phyloP scores from a whole-genome alignment of 208 protist genomes.

The Naegleria gruberi region DNA sequence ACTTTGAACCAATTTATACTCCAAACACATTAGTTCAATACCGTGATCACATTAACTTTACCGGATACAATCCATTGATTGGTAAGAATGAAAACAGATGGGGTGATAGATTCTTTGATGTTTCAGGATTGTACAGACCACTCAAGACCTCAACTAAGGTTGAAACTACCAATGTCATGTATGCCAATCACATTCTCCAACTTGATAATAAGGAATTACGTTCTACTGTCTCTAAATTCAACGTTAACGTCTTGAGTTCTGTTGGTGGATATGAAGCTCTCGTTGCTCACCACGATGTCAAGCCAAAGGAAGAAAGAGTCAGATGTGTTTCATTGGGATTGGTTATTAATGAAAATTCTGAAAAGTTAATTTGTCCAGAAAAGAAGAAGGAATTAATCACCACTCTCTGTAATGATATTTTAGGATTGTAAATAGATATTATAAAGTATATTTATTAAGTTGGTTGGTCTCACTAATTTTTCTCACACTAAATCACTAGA shows the following conservation, averaged over 20 bases:
- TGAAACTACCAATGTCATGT: background rate
- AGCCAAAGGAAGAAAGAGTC: background rate
- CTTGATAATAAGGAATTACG: background rate
- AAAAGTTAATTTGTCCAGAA: background rate
- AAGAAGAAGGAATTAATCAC: background rate
- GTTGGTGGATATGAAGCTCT: background rate
- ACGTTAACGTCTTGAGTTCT: background rate
- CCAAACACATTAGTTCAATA: background rate
- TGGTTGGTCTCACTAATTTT: background rate
- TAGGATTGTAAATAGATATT: background rate
- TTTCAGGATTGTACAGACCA: background rate
- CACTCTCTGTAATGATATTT: background rate
- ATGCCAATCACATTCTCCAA: background rate
- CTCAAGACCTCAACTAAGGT: background rate
- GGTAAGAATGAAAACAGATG: background rate
- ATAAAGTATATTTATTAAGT: background rate
- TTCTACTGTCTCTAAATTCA: background rate
- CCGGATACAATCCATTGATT: conserved; percentile 1
- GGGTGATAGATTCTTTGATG: conserved; percentile 12
- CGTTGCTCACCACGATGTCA: background rate
- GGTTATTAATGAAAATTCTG: background rate
- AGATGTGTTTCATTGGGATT: background rate
- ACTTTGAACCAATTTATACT: background rate
- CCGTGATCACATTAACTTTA: conserved; percentile 12
- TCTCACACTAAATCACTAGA: no score